Conservation (phyloP, 2,329 filamentous ascomycete genomes). For the Xylariaceae sp. region DNA sequence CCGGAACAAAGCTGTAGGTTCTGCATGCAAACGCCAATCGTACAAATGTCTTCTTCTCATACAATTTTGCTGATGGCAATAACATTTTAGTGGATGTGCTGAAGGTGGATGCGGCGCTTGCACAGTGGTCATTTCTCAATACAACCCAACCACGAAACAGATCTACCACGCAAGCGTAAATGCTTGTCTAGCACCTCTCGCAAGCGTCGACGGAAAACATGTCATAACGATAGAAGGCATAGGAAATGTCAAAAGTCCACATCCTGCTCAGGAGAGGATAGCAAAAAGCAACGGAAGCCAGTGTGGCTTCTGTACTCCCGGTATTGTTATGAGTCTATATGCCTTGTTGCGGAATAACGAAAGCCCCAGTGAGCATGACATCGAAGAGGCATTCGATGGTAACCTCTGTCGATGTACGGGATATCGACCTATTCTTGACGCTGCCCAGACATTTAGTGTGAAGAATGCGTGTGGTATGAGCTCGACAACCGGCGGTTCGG, state of each 20-base stretch:
- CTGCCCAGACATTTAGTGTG: constrained; percentile 81
- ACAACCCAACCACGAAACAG: constrained; percentile 85
- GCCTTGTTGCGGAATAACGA: constrained; percentile 84
- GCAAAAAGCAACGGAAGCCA: constrained; percentile 91
- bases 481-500: constrained; percentile 47
- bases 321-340: constrained; percentile 97
- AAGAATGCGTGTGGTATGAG: constrained; percentile 51
- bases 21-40: neutral
- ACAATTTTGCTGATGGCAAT: constrained; percentile 6
- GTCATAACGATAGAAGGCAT: constrained; percentile 98
- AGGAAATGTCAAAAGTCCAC: constrained; percentile 79
- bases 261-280: constrained; percentile 87
- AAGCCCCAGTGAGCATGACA: constrained; percentile 72
- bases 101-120: constrained; percentile 97
- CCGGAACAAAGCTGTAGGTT: constrained; percentile 80
- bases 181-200: constrained; percentile 87
- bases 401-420: constrained; percentile 95
- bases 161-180: constrained; percentile 98
- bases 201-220: constrained; percentile 95
- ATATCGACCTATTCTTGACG: constrained; percentile 90
- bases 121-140: constrained; percentile 90
- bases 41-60: neutral
- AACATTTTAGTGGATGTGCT: constrained; percentile 66
- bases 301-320: constrained; percentile 92
- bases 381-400: constrained; percentile 96